phyloP scores from a whole-genome alignment of 768 basidiomycete species.

The Imleria badia region DNA sequence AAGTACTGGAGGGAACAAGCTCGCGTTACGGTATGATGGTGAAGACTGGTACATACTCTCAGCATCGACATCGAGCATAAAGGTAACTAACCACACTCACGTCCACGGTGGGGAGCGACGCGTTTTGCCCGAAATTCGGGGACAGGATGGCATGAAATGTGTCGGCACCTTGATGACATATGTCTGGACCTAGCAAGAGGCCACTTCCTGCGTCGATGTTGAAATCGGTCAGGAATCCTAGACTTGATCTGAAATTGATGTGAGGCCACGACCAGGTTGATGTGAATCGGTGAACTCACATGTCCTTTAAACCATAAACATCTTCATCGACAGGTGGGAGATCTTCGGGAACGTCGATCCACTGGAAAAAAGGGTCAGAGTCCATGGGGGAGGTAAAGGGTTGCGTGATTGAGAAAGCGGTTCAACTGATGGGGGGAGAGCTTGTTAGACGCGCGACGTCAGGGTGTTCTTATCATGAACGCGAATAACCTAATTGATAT shows the following conservation, averaged over 20 bases:
- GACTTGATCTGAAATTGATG: background rate
- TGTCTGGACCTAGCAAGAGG: slow-evolving; percentile 8
- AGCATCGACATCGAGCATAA: background rate
- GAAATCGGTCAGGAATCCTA: background rate
- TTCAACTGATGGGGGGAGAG: slow-evolving; percentile 2
- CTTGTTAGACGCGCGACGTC: slow-evolving; percentile 13
- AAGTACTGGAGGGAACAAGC: slow-evolving; percentile 11
- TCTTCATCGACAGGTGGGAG: slow-evolving; percentile 28
- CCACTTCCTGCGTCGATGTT: slow-evolving; percentile 4
- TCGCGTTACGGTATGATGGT: background rate
- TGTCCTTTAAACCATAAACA: slow-evolving; percentile 8
- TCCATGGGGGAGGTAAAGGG: background rate
- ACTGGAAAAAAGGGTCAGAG: slow-evolving; percentile 11
- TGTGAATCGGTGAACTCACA: slow-evolving; percentile 19
- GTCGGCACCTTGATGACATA: background rate
- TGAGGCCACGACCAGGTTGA: slow-evolving; percentile 8
- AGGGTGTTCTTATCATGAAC: slow-evolving; percentile 31
- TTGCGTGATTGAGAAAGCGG: background rate
- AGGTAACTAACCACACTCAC: slow-evolving; percentile 12
- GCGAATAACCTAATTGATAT: slow-evolving; percentile 19
- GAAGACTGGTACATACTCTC: slow-evolving; percentile 5
- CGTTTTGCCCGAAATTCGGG: background rate
- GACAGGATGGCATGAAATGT: background rate
- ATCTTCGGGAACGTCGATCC: slow-evolving; percentile 19
- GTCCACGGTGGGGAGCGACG: background rate